These are phyloP conservation scores for Pseudomassariella vexata DNA, from an alignment of 2,329 filamentous ascomycete genomes.

Conservation along the genomic window DNA sequence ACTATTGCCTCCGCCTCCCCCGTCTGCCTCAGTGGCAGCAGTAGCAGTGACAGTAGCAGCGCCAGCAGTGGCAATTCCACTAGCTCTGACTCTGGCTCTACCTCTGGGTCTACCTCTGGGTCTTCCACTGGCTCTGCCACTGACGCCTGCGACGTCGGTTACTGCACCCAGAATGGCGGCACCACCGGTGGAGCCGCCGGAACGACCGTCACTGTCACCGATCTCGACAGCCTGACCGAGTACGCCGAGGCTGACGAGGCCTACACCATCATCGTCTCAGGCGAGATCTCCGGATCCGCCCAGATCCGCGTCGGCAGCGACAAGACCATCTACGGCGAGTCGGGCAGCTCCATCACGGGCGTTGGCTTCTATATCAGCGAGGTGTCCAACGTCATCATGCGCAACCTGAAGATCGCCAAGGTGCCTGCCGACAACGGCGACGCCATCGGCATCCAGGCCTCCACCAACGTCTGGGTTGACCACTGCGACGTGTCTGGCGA, in stretches of 20 bases:
- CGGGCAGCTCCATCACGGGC: conserved; percentile 30
- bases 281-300: conserved; percentile 33
- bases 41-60: conserved; percentile 15
- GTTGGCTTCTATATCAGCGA: conserved; percentile 47
- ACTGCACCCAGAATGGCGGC: conserved; percentile 14
- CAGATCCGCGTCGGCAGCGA: conserved; percentile 41
- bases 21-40: conserved; percentile 11
- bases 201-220: conserved; percentile 47
- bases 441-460: conserved; percentile 51
- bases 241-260: conserved; percentile 41
- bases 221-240: conserved; percentile 40
- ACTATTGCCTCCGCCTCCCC: conserved; percentile 14
- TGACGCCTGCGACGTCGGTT: conserved; percentile 15
- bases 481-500: conserved; percentile 61
- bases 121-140: too few species aligned
- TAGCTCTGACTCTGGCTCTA: too few species aligned
- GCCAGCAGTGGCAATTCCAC: conserved; percentile 17
- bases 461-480: conserved; percentile 60
- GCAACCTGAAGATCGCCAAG: conserved; percentile 54
- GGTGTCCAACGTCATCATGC: conserved; percentile 53
- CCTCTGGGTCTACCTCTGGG: too few species aligned
- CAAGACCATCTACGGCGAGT: conserved; percentile 43
- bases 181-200: conserved; percentile 52
- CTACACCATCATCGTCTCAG: conserved; percentile 39
- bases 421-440: conserved; percentile 52